Base-by-base conservation (phyloP, 441 rosid species). In the Pelargonium cotyledonis region DNA sequence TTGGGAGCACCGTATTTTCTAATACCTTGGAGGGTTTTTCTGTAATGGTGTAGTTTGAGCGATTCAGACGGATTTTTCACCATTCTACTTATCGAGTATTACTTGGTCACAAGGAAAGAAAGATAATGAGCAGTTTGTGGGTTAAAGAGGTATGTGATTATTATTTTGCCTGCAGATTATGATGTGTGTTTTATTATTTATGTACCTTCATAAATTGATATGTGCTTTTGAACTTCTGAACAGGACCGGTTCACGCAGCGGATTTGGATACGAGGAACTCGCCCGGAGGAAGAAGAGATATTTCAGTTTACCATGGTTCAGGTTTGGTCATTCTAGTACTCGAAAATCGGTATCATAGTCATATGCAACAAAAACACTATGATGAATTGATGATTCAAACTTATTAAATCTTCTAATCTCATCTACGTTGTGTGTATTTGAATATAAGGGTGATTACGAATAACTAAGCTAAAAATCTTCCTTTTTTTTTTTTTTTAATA, bases 11-110 rank as follows among this genome's bases (percentile, higher is more conserved):
- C 1, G 46, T 19, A 0, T 12, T 53, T 18, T 29, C 18, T 66
- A 31, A 64, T 62, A 62, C 65, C 68, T 6, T 46, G 65, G 51
- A 72, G 62, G 57, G 61, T 75, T 18, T 51, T 44, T 62, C 62
- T 6, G 11, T 64, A 7, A 23, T 2, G 29, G 10, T 80, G 61
- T 65, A 90, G 97, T 93, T 93, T 74, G 98, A 90, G 80, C 81
- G 98, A 70, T 93, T 93, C 76, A 83, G 96, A 79, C 81, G 98
- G 67, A 89, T 89, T 58, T 93, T 93, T 82, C 98, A 93, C 77
- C 97, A 90, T 79, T 93, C 97, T 40, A 82, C 89, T 11, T 93
- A 90, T 77, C 85, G 93, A 65, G 95, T 85, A 11, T 83, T 93
- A 77, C 95, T 90, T 71, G 93, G 91, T 77, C 98, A 93, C 80